Evolutionary conservation across 352 stramenopile species (phyloP), one percentile per base, ranked within the genome.

Genomic region (Phytophthora colocasiae): DNA sequence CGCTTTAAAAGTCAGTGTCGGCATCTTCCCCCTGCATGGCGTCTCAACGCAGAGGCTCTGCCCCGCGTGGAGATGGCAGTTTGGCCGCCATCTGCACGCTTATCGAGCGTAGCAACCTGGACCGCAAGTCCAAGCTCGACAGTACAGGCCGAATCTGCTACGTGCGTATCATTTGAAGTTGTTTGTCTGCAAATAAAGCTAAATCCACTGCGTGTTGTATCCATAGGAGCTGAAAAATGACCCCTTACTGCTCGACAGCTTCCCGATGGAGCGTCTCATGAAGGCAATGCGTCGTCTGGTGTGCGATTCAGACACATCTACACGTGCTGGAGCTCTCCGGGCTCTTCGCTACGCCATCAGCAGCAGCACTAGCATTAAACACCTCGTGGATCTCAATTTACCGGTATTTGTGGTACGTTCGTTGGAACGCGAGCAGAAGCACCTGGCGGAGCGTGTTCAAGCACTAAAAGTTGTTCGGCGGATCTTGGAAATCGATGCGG

Each of bases 51-150:
- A 75, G 77, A 53, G 71, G 72, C 40, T 82, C 75, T 0, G 75
- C 59, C 9, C 63, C 61, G 27, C 72, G 73, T 26, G 75, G 75
- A 5, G 80, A 89, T 27, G 73, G 76, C 62, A 90, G 81, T 32
- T 77, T 96, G 50, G 78, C 73, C 24, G 85, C 87, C 56, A 95
- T 94, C 64, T 96, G 89, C 70, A 82, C 78, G 59, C 81, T 95
- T 45, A 90, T 96, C 19, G 89, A 96, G 55, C 85, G 82, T 44
- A 87, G 89, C 19, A 91, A 80, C 17, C 61, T 96, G 45, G 89
- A 96, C 57, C 85, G 89, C 59, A 94, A 94, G 69, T 92, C 89
- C 45, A 96, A 96, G 66, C 83, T 96, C 24, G 89, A 96, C 62
- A 94, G 87, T 46, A 91, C 82, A 2, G 89, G 89, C 4, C 83